Conservation (phyloP, 768 basidiomycete species). For the Serendipita sp. region DNA sequence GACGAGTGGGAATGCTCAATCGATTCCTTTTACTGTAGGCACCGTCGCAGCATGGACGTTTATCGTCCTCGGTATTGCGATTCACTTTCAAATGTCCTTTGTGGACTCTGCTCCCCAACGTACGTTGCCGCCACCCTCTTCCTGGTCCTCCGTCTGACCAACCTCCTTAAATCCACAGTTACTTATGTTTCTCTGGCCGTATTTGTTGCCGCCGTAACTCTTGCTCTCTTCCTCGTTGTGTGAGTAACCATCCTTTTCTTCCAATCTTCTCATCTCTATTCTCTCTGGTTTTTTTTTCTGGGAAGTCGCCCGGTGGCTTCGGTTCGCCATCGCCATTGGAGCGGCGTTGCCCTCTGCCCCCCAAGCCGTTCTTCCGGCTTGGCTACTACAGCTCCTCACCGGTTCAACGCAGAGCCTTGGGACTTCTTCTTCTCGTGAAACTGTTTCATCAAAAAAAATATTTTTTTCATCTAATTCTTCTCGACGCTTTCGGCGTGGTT, state of each 20-base stretch:
- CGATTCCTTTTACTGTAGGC: background rate
- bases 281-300: no score
- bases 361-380: no score
- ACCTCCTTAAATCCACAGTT: background rate
- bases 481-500: background rate
- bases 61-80: constrained; percentile 1
- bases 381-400: no score
- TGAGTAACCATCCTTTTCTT: background rate
- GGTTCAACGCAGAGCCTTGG: no score
- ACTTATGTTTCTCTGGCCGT: background rate
- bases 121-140: background rate
- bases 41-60: constrained; percentile 4
- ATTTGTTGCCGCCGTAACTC: background rate
- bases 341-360: no score
- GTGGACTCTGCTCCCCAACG: background rate
- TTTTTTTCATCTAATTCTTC: no score
- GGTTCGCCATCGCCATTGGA: no score
- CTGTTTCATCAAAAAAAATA: no score
- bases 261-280: no score
- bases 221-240: background rate
- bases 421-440: no score
- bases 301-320: no score
- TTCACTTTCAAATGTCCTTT: constrained; percentile 5
- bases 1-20: background rate
- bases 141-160: background rate